These are phyloP conservation scores for Lentinula edodes DNA, from an alignment of 768 basidiomycete genomes.

Conservation along the genomic window DNA sequence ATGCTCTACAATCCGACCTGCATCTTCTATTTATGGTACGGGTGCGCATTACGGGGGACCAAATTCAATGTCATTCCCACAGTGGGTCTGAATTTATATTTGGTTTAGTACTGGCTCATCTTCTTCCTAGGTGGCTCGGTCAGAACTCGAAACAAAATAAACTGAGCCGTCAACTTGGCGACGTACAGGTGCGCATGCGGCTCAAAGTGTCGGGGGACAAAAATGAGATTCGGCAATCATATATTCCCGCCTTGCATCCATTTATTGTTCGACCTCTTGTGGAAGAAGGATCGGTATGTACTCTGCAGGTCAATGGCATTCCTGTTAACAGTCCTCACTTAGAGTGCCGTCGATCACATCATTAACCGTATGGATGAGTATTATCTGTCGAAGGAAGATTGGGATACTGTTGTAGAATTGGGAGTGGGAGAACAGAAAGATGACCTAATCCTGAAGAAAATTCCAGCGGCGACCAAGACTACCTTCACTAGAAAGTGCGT, in stretches of 20 bases:
- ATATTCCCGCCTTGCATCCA: slow-evolving; percentile 84
- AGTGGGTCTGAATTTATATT: slow-evolving; percentile 44
- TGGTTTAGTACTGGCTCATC: background rate
- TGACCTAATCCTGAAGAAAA: slow-evolving; percentile 75
- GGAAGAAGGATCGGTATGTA: slow-evolving; percentile 67
- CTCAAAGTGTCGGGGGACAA: slow-evolving; percentile 89
- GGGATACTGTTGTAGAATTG: slow-evolving; percentile 93
- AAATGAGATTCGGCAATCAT: slow-evolving; percentile 84
- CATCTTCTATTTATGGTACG: slow-evolving; percentile 74
- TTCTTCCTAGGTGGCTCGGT: slow-evolving; percentile 76
- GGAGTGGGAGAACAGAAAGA: slow-evolving; percentile 81
- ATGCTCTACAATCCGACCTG: slow-evolving; percentile 83
- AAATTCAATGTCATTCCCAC: slow-evolving; percentile 72
- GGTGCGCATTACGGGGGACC: slow-evolving; percentile 63
- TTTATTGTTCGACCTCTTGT: slow-evolving; percentile 76
- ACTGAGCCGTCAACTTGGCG: slow-evolving; percentile 71
- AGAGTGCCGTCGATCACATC: slow-evolving; percentile 78
- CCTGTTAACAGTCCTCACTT: slow-evolving; percentile 1
- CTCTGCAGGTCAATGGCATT: slow-evolving; percentile 1
- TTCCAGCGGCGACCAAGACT: slow-evolving; percentile 74
- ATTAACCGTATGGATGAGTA: slow-evolving; percentile 93
- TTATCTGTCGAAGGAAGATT: slow-evolving; percentile 89
- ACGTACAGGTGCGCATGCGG: slow-evolving; percentile 94
- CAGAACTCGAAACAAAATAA: slow-evolving; percentile 94
- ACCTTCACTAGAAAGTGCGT: slow-evolving; percentile 81